Percentiles rank a stretch among this genome's conserved stretches.
Conservation (phyloP, 495 filamentous ascomycete genomes). For the Schizothecium vesticola region DNA sequence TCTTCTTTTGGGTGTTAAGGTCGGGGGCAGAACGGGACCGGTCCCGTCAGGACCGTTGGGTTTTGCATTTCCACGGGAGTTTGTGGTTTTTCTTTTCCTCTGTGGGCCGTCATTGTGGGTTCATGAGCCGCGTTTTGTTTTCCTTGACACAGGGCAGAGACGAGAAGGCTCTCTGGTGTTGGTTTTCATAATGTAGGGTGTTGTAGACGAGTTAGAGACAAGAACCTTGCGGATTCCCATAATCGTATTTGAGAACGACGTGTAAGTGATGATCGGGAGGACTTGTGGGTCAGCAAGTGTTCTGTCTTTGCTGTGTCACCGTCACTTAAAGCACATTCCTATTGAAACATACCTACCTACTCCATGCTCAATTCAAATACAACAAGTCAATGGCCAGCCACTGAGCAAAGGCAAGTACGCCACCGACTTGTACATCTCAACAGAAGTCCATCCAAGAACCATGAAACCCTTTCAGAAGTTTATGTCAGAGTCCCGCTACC, state of each 20-base stretch:
- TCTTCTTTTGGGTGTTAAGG: background rate
- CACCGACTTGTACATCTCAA: background rate
- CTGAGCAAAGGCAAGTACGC: no score
- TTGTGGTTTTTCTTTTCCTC: background rate
- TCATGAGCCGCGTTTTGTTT: background rate
- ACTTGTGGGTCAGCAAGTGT: background rate
- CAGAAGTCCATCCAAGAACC: background rate
- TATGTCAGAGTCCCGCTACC: background rate
- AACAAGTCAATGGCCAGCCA: no score
- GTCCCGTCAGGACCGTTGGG: background rate
- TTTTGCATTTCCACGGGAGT: conserved; percentile 3
- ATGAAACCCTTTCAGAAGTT: background rate
- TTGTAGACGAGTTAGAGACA: background rate
- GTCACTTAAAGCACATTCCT: no score
- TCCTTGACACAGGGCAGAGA: background rate
- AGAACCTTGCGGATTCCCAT: background rate
- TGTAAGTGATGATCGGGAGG: background rate
- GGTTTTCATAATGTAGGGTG: background rate
- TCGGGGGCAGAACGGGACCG: background rate
- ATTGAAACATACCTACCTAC: no score
- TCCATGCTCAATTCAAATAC: no score
- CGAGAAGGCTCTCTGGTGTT: background rate
- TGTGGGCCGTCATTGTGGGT: background rate
- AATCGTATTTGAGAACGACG: background rate
- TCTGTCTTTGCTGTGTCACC: background rate